phyloP scores from a whole-genome alignment of 768 basidiomycete species.

The Crucibulum laeve region DNA sequence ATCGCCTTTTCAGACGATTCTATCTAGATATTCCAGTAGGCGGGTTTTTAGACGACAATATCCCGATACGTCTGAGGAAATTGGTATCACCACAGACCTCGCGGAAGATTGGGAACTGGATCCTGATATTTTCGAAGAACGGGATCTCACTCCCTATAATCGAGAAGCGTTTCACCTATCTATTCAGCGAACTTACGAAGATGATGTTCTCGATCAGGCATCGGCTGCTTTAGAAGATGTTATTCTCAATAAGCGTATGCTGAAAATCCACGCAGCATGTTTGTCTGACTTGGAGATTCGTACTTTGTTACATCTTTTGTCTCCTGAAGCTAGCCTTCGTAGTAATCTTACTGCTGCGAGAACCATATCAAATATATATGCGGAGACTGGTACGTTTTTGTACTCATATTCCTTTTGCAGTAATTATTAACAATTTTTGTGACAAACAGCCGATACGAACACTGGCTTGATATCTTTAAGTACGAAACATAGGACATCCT shows the following conservation, averaged over 20 bases:
- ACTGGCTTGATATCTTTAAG: no score
- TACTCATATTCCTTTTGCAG: no score
- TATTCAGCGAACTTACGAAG: conserved; percentile 10
- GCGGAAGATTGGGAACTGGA: neutral
- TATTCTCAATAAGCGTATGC: conserved; percentile 2
- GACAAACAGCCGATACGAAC: no score
- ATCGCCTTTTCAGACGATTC: conserved; percentile 4
- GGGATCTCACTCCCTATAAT: conserved; percentile 2
- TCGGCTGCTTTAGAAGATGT: conserved; percentile 6
- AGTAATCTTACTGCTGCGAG: conserved; percentile 6
- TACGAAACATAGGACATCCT: no score
- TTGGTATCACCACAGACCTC: no score
- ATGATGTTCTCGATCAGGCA: conserved; percentile 9
- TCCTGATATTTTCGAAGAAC: neutral
- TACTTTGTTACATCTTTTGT: conserved; percentile 5
- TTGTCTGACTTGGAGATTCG: conserved; percentile 4
- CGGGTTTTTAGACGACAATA: no score
- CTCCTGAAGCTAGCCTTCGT: conserved; percentile 9
- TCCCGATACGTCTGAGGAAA: no score
- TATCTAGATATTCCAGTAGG: neutral
- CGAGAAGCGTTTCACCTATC: conserved; percentile 8
- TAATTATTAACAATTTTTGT: no score
- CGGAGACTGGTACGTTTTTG: neutral
- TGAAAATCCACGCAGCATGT: neutral
- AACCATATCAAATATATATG: conserved; percentile 2